A percentile compares a stretch with the other conserved stretches of the same genome.
Conservation (phyloP, 1,284 basidiomycete species). For the Trametes hirsuta region DNA sequence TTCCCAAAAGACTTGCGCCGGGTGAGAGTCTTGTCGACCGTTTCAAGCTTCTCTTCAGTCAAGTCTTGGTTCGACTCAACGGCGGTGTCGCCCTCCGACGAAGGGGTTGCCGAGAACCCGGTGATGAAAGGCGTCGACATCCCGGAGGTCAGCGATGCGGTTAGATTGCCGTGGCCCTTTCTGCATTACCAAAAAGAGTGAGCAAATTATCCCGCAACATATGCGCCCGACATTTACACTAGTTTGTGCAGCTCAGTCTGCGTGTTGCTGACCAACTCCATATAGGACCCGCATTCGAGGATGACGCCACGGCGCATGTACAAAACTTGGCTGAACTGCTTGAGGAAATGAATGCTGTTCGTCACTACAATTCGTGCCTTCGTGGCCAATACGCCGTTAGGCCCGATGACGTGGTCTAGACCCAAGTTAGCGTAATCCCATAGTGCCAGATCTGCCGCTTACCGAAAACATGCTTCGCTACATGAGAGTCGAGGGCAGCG, state of each 20-base stretch:
- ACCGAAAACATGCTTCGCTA: conserved; percentile 55
- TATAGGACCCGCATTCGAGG: conserved; percentile 77
- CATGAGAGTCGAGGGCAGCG: conserved; percentile 54
- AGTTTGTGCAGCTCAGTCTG: conserved; percentile 80
- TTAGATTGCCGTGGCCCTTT: conserved; percentile 46
- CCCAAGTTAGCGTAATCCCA: conserved; percentile 17
- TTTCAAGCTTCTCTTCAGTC: conserved; percentile 33
- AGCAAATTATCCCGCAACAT: not conserved
- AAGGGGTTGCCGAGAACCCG: conserved; percentile 48
- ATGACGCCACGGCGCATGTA: conserved; percentile 87
- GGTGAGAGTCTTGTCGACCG: conserved; percentile 49
- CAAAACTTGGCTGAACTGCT: conserved; percentile 79
- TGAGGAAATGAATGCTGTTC: conserved; percentile 86
- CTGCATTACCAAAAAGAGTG: conserved; percentile 14
- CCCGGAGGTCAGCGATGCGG: conserved; percentile 46
- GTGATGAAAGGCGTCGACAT: conserved; percentile 55
- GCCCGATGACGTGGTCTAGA: conserved; percentile 88
- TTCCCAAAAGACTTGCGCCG: conserved; percentile 53
- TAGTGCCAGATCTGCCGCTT: conserved; percentile 2
- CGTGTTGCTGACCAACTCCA: conserved; percentile 62
- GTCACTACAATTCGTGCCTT: conserved; percentile 92
- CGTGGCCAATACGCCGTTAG: conserved; percentile 79
- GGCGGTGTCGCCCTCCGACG: conserved; percentile 29
- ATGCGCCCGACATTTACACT: conserved; percentile 56
- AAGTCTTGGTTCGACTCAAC: conserved; percentile 28